Evolutionary conservation across 352 stramenopile genomes (phyloP).

Genomic region (Pythium biforme): DNA sequence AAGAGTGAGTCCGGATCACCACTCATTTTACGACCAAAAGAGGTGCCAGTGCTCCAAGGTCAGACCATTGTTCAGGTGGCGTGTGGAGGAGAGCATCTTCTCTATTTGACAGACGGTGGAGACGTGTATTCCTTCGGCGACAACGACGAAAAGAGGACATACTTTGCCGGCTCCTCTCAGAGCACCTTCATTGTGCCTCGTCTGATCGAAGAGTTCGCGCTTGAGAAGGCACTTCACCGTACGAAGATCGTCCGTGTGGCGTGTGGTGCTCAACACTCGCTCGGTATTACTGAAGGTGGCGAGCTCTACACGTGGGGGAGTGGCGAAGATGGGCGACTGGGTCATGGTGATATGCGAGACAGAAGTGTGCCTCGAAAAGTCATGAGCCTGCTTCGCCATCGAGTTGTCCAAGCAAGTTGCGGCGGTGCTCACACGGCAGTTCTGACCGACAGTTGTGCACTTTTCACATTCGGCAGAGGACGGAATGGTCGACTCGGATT

Average conservation of each 20-base stretch:
- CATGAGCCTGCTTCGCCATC: slow-evolving; percentile 69
- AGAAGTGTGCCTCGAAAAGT: slow-evolving; percentile 73
- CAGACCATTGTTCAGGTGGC: slow-evolving; percentile 74
- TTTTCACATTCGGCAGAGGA: slow-evolving; percentile 77
- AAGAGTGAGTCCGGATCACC: slow-evolving; percentile 48
- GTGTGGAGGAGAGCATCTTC: slow-evolving; percentile 71
- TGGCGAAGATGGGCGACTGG: slow-evolving; percentile 74
- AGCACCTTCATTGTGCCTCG: slow-evolving; percentile 51
- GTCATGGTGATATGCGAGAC: slow-evolving; percentile 81
- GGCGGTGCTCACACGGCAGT: slow-evolving; percentile 78
- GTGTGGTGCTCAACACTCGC: slow-evolving; percentile 74
- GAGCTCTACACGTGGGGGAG: slow-evolving; percentile 85
- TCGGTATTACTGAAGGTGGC: slow-evolving; percentile 63
- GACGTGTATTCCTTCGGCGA: slow-evolving; percentile 82
- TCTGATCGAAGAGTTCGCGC: slow-evolving; percentile 73
- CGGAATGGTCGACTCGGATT: slow-evolving; percentile 73
- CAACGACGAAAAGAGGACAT: slow-evolving; percentile 51
- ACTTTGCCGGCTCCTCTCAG: slow-evolving; percentile 5
- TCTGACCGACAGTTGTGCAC: slow-evolving; percentile 46
- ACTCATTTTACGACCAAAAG: slow-evolving; percentile 66
- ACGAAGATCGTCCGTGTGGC: slow-evolving; percentile 59
- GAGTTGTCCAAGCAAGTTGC: slow-evolving; percentile 68
- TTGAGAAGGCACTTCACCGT: slow-evolving; percentile 76
- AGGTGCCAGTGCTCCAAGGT: slow-evolving; percentile 44
- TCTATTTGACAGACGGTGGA: slow-evolving; percentile 72